phyloP scores from a whole-genome alignment of 192 early-diverging fungal genomes.

The Spizellomyces sp. region DNA sequence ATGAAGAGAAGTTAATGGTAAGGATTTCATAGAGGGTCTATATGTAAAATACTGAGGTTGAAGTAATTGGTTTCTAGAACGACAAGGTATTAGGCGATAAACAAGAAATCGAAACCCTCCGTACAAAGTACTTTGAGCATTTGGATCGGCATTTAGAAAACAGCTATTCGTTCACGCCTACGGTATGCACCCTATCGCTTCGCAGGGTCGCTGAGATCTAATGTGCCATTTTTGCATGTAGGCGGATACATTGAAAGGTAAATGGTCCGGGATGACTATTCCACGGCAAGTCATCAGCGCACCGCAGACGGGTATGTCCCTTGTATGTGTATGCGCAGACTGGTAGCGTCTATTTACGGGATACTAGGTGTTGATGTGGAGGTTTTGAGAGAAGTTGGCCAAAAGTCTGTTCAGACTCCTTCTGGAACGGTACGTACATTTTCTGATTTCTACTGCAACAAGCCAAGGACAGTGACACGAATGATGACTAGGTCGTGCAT shows the following conservation, averaged over 20 bases:
- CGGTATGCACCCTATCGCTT: conserved; percentile 1
- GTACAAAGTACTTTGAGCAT: conserved; percentile 58
- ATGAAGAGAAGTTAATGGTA: conserved; percentile 75
- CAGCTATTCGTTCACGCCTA: conserved; percentile 62
- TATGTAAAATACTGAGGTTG: background rate
- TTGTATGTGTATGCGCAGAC: too few relatives aligned
- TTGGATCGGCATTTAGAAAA: conserved; percentile 65
- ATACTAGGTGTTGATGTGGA: conserved; percentile 49
- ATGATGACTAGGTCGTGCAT: conserved; percentile 52
- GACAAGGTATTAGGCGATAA: conserved; percentile 21
- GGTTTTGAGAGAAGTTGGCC: conserved; percentile 69
- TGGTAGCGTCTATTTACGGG: too few relatives aligned
- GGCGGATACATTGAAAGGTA: conserved; percentile 67
- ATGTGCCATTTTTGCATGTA: background rate
- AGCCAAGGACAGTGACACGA: background rate
- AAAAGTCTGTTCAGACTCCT: conserved; percentile 73
- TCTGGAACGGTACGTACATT: conserved; percentile 56
- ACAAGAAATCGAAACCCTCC: conserved; percentile 55
- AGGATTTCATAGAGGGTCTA: background rate
- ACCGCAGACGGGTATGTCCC: conserved; percentile 60
- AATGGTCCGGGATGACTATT: conserved; percentile 79
- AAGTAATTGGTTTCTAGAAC: background rate
- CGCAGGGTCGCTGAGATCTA: too few relatives aligned
- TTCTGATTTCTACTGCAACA: background rate
- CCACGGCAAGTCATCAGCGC: conserved; percentile 56